A percentile compares a stretch with the other conserved stretches of the same genome.
Conservation (phyloP, 2,329 filamentous ascomycete genomes). For the Cercospora brassicicola region DNA sequence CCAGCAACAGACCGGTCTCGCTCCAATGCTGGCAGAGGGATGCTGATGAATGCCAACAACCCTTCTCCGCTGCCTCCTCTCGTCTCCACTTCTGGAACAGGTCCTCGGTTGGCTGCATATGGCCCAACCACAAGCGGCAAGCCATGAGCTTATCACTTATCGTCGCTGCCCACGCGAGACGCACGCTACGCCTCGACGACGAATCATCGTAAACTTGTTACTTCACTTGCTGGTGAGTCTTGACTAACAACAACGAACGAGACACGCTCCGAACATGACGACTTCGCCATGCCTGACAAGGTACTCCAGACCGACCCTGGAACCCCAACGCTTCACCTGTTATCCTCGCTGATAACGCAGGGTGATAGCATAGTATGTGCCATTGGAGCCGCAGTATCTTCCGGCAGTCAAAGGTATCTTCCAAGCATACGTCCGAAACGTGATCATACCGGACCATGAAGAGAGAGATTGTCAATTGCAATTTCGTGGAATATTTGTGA, state of each 20-base stretch:
- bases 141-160: neutral
- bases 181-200: neutral
- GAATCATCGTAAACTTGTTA: constrained; percentile 11
- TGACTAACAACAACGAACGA: constrained; percentile 4
- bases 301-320: neutral
- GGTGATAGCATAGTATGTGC: neutral
- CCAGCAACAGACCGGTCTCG: neutral
- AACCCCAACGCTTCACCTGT: neutral
- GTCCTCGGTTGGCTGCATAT: neutral
- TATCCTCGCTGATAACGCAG: constrained; percentile 12
- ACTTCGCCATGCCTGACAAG: constrained; percentile 3
- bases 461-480: neutral
- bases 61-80: neutral
- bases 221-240: constrained; percentile 5
- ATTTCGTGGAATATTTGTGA: neutral
- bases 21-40: neutral
- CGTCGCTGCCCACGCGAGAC: constrained; percentile 2
- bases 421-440: neutral
- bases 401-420: neutral
- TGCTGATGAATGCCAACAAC: neutral
- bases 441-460: neutral
- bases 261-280: neutral
- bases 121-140: neutral
- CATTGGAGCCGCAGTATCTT: neutral
- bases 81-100: neutral